Base-by-base conservation (phyloP, 129 eudicot genomes). In the Arctium minus region DNA sequence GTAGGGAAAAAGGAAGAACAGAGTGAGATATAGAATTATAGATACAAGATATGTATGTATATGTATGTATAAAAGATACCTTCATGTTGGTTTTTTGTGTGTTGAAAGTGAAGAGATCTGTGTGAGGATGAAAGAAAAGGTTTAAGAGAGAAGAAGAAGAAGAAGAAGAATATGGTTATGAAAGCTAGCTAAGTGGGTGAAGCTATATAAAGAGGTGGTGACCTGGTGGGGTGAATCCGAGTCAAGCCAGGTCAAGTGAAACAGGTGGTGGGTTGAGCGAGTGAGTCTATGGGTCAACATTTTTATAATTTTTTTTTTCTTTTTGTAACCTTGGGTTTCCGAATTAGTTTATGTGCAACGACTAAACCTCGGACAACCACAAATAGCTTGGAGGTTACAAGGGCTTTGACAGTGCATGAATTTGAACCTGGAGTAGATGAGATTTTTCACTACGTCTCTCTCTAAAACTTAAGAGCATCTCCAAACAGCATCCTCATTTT, bases 211-310 rank as follows among this genome's bases (percentile, higher is more conserved):
- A 83, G 70, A 46, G 30, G 2, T 22, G 32, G 69, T 5, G 78
- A 39, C 30, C 7, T 46, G 36, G 10, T 67, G 17, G 85, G 38
- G 72, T 18, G 53, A 8, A 32, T 60, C 40, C 6, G 84, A 68
- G 89, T 87, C 90, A 76, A 70, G 38, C 2, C 11, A 17, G 79
- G 86, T 87, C 90, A 87, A 84, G 83, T 11, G 75, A 56, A 22
- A 22, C 79, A 29, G 40, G 46, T 35, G 36, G 31, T 35, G 36
- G 31, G 48, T 53, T 31, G 37, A 42, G 22, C 77, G 81, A 62
- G 48, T 74, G 15, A 78, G 86, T 76, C 79, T 11, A 42, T 5
- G 75, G 53, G 84, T 87, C 90, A 89, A 82, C 80, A 29, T 72
- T 53, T 22, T 76, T 70, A 31, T 60, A 78, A 56, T 6, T 2